Evolutionary conservation across 176 grass and related monocot species (phyloP).

Genomic region (Oryza nivara): DNA sequence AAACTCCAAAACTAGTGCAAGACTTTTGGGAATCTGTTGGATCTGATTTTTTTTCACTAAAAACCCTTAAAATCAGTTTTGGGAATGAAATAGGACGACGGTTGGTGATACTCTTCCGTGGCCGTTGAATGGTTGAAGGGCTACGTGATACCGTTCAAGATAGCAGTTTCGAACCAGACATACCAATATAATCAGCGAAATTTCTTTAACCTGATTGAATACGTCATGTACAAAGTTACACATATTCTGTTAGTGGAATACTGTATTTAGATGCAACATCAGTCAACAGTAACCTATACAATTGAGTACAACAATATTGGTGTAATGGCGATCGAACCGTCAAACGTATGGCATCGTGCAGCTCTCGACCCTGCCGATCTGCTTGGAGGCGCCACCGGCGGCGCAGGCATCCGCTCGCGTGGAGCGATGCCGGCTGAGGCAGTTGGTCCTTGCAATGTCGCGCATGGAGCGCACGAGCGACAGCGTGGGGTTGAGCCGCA

Average conservation of each 20-base stretch:
- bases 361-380: background rate
- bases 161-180: too few species aligned
- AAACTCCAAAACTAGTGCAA: too few species aligned
- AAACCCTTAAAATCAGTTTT: too few species aligned
- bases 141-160: too few species aligned
- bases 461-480: constrained; percentile 48
- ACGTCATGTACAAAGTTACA: background rate
- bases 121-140: too few species aligned
- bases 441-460: constrained; percentile 51
- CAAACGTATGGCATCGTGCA: background rate
- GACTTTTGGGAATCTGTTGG: too few species aligned
- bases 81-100: too few species aligned
- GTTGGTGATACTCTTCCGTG: too few species aligned
- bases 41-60: too few species aligned
- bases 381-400: background rate
- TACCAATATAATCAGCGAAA: too few species aligned
- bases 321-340: background rate
- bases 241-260: background rate
- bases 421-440: background rate
- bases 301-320: background rate
- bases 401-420: background rate
- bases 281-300: background rate
- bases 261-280: background rate
- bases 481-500: constrained; percentile 50
- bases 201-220: too few species aligned